Conservation (phyloP, 2,329 filamentous ascomycete genomes). For the Fusarium zealandicum region DNA sequence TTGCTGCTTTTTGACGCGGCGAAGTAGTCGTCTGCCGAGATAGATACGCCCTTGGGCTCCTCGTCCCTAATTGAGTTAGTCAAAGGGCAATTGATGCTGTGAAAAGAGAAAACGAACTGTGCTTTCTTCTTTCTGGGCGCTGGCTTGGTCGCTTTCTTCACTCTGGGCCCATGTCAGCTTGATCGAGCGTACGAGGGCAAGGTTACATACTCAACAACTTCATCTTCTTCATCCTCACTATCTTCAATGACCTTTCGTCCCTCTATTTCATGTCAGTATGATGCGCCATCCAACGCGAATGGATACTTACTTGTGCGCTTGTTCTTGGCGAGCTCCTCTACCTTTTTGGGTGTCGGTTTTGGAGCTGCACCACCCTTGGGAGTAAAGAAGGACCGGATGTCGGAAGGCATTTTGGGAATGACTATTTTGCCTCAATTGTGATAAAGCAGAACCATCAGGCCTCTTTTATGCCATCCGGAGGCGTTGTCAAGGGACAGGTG, state of each 20-base stretch:
- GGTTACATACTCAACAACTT: conserved; percentile 56
- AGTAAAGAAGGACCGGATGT: conserved; percentile 92
- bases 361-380: conserved; percentile 70
- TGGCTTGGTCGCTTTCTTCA: conserved; percentile 63
- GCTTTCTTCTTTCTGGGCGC: conserved; percentile 63
- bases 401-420: conserved; percentile 68
- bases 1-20: conserved; percentile 55
- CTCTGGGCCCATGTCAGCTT: conserved; percentile 35
- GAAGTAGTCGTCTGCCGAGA: conserved; percentile 66
- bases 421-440: conserved; percentile 6
- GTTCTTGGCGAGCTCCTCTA: conserved; percentile 53
- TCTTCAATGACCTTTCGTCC: conserved; percentile 79
- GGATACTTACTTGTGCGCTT: conserved; percentile 54
- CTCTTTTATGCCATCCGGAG: conserved; percentile 35
- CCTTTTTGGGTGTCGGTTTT: conserved; percentile 56
- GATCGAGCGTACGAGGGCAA: not conserved
- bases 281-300: not conserved
- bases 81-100: not conserved
- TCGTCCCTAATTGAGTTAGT: conserved; percentile 45
- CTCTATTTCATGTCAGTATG: conserved; percentile 46
- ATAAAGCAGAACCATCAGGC: not conserved
- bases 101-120: conserved; percentile 48
- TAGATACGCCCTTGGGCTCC: conserved; percentile 57
- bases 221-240: conserved; percentile 79
- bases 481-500: conserved; percentile 35